These are phyloP conservation scores for Cystobasidium ongulense DNA, from an alignment of 768 basidiomycete species.

Conservation along the genomic window DNA sequence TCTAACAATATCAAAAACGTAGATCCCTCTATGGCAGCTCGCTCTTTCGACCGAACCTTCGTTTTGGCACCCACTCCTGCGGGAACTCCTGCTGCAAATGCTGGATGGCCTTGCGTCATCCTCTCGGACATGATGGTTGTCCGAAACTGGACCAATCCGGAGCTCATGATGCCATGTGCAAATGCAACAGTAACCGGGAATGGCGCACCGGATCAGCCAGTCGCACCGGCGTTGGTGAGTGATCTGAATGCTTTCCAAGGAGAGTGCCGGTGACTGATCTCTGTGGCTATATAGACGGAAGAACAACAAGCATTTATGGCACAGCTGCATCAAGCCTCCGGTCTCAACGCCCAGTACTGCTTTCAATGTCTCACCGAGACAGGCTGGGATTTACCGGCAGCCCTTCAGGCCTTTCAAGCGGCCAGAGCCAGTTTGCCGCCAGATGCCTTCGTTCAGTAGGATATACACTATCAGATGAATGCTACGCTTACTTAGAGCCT, in stretches of 20 bases:
- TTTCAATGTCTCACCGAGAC: constrained; percentile 79
- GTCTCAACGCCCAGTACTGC: constrained; percentile 68
- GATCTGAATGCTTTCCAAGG: neutral
- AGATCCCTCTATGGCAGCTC: constrained; percentile 67
- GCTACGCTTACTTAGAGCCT: neutral
- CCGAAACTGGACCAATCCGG: constrained; percentile 71
- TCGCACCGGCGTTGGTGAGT: constrained; percentile 39
- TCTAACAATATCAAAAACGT: neutral
- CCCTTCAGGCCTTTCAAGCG: constrained; percentile 74
- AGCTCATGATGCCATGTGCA: constrained; percentile 47
- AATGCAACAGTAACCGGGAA: constrained; percentile 41
- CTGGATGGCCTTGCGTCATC: constrained; percentile 83
- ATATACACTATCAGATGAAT: neutral
- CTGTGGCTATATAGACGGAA: constrained; percentile 52
- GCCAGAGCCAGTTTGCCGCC: constrained; percentile 49
- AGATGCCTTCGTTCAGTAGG: constrained; percentile 34
- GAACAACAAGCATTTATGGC: constrained; percentile 62
- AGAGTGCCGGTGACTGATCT: neutral
- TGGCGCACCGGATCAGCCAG: constrained; percentile 42
- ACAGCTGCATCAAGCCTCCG: constrained; percentile 63
- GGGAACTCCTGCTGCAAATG: constrained; percentile 67
- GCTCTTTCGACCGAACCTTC: constrained; percentile 90
- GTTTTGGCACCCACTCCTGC: constrained; percentile 70
- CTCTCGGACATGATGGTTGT: constrained; percentile 80
- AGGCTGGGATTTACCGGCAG: constrained; percentile 71